A percentile compares a stretch with the other conserved stretches of the same genome.
phyloP scores from a whole-genome alignment of 768 basidiomycete species.

The Amanita inopinata region DNA sequence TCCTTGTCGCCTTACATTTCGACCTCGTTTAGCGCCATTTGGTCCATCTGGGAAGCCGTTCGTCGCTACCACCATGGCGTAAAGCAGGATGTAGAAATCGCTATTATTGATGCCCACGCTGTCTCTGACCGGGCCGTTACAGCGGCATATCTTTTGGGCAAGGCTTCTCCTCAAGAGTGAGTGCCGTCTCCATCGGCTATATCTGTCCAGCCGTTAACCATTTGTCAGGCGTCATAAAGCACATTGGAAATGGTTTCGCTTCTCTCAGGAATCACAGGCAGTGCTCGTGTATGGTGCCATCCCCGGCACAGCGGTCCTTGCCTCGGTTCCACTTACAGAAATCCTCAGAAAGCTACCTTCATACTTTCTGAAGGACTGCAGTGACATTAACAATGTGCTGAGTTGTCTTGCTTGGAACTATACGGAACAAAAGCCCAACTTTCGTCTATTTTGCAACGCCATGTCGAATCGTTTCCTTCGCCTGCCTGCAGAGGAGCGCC shows the following conservation, averaged over 20 bases:
- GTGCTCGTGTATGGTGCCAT: constrained; percentile 65
- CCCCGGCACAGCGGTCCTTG: constrained; percentile 52
- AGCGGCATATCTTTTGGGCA: constrained; percentile 53
- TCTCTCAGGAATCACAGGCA: constrained; percentile 66
- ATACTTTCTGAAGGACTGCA: constrained; percentile 39
- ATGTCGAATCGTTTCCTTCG: constrained; percentile 55
- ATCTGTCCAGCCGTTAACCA: constrained; percentile 11
- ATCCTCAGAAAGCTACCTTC: constrained; percentile 62
- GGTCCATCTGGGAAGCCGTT: constrained; percentile 78
- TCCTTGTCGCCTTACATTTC: constrained; percentile 62
- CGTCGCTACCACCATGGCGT: constrained; percentile 62
- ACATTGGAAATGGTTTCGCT: constrained; percentile 72
- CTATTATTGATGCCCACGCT: constrained; percentile 62
- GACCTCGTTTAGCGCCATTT: constrained; percentile 71
- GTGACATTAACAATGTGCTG: constrained; percentile 18
- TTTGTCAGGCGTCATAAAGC: constrained; percentile 42
- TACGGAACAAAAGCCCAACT: constrained; percentile 47
- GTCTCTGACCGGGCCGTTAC: constrained; percentile 51
- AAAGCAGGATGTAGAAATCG: constrained; percentile 72
- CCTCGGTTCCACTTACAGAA: constrained; percentile 59
- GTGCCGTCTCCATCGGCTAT: constrained; percentile 15
- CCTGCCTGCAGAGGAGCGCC: constrained; percentile 41
- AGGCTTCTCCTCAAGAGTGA: constrained; percentile 43
- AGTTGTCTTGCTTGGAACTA: constrained; percentile 43
- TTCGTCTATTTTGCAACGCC: constrained; percentile 61